Conservation (phyloP, 2,329 filamentous ascomycete species). For the Stagonosporopsis tanaceti region DNA sequence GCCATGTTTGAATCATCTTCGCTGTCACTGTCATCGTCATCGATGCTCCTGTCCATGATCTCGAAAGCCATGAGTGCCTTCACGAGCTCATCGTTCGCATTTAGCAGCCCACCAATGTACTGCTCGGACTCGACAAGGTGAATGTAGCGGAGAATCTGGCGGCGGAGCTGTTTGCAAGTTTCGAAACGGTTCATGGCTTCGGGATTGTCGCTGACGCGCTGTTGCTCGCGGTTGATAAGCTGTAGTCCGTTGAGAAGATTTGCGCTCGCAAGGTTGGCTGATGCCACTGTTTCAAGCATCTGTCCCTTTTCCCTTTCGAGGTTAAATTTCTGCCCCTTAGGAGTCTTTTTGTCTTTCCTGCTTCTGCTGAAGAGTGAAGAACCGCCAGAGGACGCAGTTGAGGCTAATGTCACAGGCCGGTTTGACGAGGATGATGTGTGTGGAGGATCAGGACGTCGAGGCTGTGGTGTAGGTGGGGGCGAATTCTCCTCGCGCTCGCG, state of each 20-base stretch:
- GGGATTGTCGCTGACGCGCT: conserved; percentile 85
- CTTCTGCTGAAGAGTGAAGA: conserved; percentile 62
- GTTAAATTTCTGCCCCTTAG: conserved; percentile 73
- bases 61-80: conserved; percentile 93
- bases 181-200: conserved; percentile 81
- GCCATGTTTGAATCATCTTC: conserved; percentile 57
- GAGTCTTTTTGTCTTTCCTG: conserved; percentile 60
- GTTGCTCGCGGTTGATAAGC: conserved; percentile 86
- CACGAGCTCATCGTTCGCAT: conserved; percentile 96
- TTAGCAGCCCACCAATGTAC: conserved; percentile 87
- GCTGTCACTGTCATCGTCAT: conserved; percentile 73
- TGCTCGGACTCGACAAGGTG: conserved; percentile 89
- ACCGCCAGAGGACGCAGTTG: conserved; percentile 52
- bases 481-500: conserved; percentile 67
- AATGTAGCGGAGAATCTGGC: conserved; percentile 89
- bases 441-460: conserved; percentile 36
- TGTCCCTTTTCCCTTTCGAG: conserved; percentile 86
- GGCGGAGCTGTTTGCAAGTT: conserved; percentile 81
- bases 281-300: conserved; percentile 88
- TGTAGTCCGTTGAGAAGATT: conserved; percentile 88
- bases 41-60: conserved; percentile 86
- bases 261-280: conserved; percentile 87
- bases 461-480: conserved; percentile 43
- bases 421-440: conserved; percentile 41
- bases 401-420: conserved; percentile 38